Conservation (phyloP, 1,139 yeast species). For the Kodamaea fungicola region DNA sequence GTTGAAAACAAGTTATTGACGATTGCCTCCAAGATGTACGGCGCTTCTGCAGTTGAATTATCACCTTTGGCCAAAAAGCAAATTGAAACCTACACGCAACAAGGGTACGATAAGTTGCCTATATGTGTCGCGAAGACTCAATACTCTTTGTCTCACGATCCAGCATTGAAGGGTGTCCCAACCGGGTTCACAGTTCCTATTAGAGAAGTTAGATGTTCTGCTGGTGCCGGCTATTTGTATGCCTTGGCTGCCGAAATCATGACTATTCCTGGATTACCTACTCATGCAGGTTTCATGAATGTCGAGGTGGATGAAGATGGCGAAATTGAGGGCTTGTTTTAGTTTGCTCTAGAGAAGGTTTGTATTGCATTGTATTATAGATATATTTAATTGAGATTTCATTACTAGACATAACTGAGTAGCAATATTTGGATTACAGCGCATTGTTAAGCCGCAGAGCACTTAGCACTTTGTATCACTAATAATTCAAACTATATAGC, state of each 20-base stretch:
- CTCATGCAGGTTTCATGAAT: conserved; percentile 81
- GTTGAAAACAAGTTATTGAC: conserved; percentile 63
- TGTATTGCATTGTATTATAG: not conserved
- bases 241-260: conserved; percentile 81
- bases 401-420: no score
- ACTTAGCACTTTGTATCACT: no score
- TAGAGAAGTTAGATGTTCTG: conserved; percentile 74
- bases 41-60: conserved; percentile 66
- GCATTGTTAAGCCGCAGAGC: no score
- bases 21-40: conserved; percentile 73
- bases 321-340: conserved; percentile 71
- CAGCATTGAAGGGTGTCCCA: conserved; percentile 79
- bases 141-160: conserved; percentile 78
- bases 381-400: no score
- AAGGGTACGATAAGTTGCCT: conserved; percentile 73
- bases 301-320: conserved; percentile 79
- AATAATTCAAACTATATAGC: no score
- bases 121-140: conserved; percentile 84
- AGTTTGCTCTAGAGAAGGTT: not conserved
- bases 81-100: conserved; percentile 61
- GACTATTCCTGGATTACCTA: conserved; percentile 82
- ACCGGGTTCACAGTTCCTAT: conserved; percentile 75
- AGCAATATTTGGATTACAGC: no score
- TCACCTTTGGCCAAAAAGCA: conserved; percentile 65
- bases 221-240: conserved; percentile 81